Base-by-base conservation (phyloP, 2,329 filamentous ascomycete genomes). In the Colletotrichum musae region DNA sequence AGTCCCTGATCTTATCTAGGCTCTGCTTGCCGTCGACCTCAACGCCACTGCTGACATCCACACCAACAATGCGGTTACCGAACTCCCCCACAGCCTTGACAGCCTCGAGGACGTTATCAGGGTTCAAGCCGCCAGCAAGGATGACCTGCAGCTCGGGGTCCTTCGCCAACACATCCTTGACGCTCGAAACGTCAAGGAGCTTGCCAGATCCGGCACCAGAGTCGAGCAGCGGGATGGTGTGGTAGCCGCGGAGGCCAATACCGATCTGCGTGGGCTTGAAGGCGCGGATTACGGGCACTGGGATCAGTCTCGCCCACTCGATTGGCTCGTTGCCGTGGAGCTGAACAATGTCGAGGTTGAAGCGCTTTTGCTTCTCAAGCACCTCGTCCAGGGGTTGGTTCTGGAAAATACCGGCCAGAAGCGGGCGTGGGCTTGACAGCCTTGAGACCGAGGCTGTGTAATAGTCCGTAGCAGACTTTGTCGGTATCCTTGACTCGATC, bases 41-140 rank as follows among this genome's bases (percentile, higher is more conserved):
- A 2, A 99, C 94, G 0, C 97, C 97, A 76, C 94, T 97, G 80
- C 94, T 97, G 21, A 97, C 94, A 83, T 99, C 96, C 4, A 99
- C 93, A 2, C 92, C 95, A 41, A 94, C 83, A 13, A 98, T 88
- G 69, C 91, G 89, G 10, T 84, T 84, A 28, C 85, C 84, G 57
- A 67, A 73, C 6, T 87, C 83, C 0, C 90, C 92, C 16, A 95
- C 82, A 15, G 87, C 86, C 24, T 85, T 82, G 18, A 99, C 83
- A 7, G 89, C 87, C 5, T 89, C 84, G 1, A 83, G 84, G 5
- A 99, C 92, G 76, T 98, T 99, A 3, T 91, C 89, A 1, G 94
- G 90, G 70, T 90, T 90, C 64, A 99, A 78, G 0, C 96, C 97
- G 13, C 96, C 96, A 9, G 97, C 97, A 52, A 99, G 84, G 70